These are phyloP conservation scores for Penicillium aurantiogriseum DNA, from an alignment of 2,329 filamentous ascomycete species.

Conservation along the genomic window DNA sequence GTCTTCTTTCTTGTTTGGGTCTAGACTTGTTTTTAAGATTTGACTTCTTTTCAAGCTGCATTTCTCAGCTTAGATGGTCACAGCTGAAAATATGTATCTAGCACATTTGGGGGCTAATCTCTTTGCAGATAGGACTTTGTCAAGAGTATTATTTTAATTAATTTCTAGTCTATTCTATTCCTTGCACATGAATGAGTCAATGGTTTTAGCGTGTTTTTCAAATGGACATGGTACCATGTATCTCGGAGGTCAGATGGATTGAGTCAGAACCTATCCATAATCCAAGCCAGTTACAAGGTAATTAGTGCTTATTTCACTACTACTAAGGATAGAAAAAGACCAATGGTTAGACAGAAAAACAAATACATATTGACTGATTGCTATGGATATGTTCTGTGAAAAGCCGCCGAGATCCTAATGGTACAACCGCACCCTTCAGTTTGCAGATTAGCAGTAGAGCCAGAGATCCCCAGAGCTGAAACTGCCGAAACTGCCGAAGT, in stretches of 20 bases:
- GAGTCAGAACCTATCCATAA: not conserved
- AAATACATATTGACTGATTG: conserved; percentile 15
- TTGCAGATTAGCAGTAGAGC: conserved; percentile 10
- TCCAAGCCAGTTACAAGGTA: not conserved
- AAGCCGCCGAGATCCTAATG: conserved; percentile 13
- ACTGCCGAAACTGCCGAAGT: conserved; percentile 10
- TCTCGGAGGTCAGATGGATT: not conserved
- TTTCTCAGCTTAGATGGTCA: not conserved
- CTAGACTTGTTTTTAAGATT: not conserved
- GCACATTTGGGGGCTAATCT: not conserved
- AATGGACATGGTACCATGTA: not conserved
- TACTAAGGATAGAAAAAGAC: not conserved
- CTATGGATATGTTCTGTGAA: conserved; percentile 22
- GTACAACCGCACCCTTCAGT: conserved; percentile 14
- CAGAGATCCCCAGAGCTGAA: not conserved
- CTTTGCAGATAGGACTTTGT: not conserved
- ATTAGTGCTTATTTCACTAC: not conserved
- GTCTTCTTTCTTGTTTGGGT: not conserved
- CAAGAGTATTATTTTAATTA: not conserved
- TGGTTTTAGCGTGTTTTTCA: not conserved
- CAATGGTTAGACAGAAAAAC: not conserved
- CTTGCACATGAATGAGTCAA: not conserved
- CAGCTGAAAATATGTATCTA: not conserved
- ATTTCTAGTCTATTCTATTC: not conserved
- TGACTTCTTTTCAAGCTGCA: not conserved